Evolutionary conservation across 73 alveolate species (phyloP).

Genomic region (Symbiodinium pilosum): DNA sequence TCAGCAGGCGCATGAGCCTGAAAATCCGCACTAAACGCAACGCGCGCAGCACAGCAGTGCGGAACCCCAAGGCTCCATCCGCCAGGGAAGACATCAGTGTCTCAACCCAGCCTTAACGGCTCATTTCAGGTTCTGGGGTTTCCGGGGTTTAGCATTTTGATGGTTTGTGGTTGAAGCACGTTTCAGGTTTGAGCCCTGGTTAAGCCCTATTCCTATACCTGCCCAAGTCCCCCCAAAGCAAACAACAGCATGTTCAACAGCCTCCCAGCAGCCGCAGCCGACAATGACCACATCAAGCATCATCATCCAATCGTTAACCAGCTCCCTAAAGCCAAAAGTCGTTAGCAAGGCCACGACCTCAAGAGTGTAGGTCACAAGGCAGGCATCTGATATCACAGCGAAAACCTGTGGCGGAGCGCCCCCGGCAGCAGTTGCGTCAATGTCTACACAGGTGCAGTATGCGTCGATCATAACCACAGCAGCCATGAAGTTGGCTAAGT

Average conservation of each 20-base stretch:
- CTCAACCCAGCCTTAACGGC: constrained; percentile 65
- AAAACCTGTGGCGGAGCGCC: not conserved
- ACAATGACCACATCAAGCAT: constrained; percentile 16
- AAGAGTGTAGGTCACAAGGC: constrained; percentile 20
- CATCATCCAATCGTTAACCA: constrained; percentile 27
- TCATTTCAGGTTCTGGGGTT: too few species aligned
- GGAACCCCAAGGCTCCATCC: constrained; percentile 29
- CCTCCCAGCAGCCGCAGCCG: constrained; percentile 31
- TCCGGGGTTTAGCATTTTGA: too few species aligned
- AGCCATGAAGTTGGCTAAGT: constrained; percentile 54
- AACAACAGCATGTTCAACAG: too few species aligned
- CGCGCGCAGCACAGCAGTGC: constrained; percentile 51
- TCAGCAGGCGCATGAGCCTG: constrained; percentile 41
- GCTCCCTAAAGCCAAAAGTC: not conserved
- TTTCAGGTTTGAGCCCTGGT: too few species aligned
- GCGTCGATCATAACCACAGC: constrained; percentile 28
- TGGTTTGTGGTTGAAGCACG: too few species aligned
- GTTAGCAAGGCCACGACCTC: not conserved
- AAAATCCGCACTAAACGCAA: constrained; percentile 48
- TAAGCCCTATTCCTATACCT: too few species aligned
- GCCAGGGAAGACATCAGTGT: not conserved
- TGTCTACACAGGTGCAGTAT: constrained; percentile 27
- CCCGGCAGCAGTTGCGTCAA: constrained; percentile 32
- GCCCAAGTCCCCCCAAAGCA: too few species aligned
- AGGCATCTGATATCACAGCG: not conserved